Percentiles rank a stretch among this genome's conserved stretches.
phyloP scores from a whole-genome alignment of 441 rosid species.

The Corymbia citriodora region DNA sequence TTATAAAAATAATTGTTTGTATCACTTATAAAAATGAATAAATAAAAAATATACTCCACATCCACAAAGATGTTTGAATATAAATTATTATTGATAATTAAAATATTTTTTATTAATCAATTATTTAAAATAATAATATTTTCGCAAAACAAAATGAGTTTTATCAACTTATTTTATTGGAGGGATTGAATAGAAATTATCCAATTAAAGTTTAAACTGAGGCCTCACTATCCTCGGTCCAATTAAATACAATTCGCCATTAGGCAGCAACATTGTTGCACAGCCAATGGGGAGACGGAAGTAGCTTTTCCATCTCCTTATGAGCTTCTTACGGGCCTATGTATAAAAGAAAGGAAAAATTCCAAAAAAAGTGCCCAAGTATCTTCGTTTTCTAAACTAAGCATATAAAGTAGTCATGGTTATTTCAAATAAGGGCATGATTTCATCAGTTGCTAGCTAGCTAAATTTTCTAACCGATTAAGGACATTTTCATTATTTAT shows the following conservation, averaged over 20 bases:
- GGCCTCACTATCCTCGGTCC: not conserved
- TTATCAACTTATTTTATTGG: not conserved
- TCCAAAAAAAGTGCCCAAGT: no score
- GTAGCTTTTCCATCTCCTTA: not conserved
- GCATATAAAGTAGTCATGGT: no score
- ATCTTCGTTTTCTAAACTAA: no score
- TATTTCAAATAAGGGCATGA: no score
- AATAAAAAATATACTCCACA: not conserved
- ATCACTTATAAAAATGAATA: not conserved
- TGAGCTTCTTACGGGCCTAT: not conserved
- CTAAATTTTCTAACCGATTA: no score
- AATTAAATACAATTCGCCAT: not conserved
- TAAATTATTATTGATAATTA: not conserved
- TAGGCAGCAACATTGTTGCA: not conserved
- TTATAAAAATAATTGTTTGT: fast-evolving
- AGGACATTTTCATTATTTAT: no score
- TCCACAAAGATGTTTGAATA: fast-evolving
- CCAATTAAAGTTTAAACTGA: not conserved
- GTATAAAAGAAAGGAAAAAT: no score
- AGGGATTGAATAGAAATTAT: not conserved
- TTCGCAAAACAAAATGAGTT: not conserved
- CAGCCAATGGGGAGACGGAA: not conserved
- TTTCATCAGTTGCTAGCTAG: no score
- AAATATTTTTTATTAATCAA: not conserved
- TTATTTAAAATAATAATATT: not conserved